phyloP scores from a whole-genome alignment of 164 flowering plant species.

The Chimonanthus praecox region DNA sequence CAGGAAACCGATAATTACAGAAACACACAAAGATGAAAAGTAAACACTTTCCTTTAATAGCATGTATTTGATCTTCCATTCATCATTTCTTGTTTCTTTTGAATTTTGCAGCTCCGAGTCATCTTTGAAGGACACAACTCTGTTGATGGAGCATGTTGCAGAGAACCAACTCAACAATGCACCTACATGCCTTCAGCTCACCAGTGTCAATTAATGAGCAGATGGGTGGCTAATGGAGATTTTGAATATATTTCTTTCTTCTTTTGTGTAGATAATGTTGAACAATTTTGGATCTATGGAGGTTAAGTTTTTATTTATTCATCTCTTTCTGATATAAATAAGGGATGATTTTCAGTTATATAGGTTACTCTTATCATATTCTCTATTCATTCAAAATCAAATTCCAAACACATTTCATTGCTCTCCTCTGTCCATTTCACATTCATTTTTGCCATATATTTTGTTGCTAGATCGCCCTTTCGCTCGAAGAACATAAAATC shows the following conservation, averaged over 20 bases:
- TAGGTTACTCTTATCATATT: too few species aligned
- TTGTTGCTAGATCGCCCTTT: too few species aligned
- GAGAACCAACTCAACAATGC: slow-evolving; percentile 63
- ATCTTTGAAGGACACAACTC: slow-evolving; percentile 45
- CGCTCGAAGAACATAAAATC: too few species aligned
- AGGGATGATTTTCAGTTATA: neutral
- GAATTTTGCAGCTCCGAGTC: slow-evolving; percentile 48
- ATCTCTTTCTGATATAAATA: neutral
- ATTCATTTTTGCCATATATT: too few species aligned
- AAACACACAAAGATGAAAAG: too few species aligned
- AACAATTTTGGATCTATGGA: neutral
- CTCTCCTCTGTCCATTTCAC: too few species aligned
- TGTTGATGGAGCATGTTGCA: slow-evolving; percentile 38
- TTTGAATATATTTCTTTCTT: too few species aligned
- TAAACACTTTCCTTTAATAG: too few species aligned
- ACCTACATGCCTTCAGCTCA: slow-evolving; percentile 64
- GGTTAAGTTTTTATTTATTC: neutral
- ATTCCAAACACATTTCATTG: too few species aligned
- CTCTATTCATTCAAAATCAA: too few species aligned
- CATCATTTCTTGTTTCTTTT: neutral
- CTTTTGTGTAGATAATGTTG: neutral
- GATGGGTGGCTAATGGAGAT: neutral
- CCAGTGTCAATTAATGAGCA: slow-evolving; percentile 24
- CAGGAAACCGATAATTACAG: too few species aligned
- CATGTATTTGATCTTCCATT: too few species aligned